These are phyloP conservation scores for Fusarium metavorans DNA, from an alignment of 2,329 filamentous ascomycete genomes.

Conservation along the genomic window DNA sequence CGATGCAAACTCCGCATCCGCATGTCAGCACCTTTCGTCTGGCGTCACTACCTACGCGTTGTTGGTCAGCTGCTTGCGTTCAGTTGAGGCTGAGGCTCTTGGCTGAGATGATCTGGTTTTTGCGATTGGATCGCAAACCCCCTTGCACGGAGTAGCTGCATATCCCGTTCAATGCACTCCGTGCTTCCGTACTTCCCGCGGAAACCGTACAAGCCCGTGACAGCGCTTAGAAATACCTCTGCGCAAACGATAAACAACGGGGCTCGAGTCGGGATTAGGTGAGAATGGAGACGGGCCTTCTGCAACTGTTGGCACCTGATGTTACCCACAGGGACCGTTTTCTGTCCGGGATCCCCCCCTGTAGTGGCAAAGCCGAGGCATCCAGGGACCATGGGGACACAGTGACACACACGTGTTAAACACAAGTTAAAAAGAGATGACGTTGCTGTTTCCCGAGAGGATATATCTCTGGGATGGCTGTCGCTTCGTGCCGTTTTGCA, in stretches of 20 bases:
- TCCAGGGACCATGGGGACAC: not conserved
- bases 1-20: not conserved
- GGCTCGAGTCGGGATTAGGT: not conserved
- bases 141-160: not conserved
- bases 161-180: not conserved
- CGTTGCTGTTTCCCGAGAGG: not conserved
- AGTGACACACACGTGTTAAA: not conserved
- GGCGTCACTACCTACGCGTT: not conserved
- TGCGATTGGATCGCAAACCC: not conserved
- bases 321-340: not conserved
- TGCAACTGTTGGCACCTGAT: not conserved
- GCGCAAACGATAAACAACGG: not conserved
- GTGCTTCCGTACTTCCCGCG: not conserved
- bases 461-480: not conserved
- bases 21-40: not conserved
- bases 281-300: not conserved
- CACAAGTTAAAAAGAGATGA: not conserved
- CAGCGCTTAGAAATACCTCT: not conserved
- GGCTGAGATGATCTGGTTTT: not conserved
- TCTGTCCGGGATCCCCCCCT: not conserved
- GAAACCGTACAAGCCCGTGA: not conserved
- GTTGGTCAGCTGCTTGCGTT: not conserved
- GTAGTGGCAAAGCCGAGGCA: not conserved
- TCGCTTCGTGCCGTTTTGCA: not conserved
- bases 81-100: not conserved